Base-by-base conservation (phyloP, 2,329 filamentous ascomycete genomes). In the Diaporthe capsici region DNA sequence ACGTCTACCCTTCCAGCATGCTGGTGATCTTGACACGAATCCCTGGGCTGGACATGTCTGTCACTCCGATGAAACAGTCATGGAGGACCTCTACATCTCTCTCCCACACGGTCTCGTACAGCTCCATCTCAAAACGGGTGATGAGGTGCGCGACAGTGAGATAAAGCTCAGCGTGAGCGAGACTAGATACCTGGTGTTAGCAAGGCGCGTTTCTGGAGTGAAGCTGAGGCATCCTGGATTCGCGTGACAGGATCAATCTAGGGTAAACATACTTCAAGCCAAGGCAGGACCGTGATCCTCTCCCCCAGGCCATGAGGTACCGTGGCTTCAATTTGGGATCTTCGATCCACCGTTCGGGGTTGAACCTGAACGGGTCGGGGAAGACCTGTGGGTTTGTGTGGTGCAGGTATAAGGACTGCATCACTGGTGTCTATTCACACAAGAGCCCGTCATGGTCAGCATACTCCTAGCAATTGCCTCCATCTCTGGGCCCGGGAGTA, bases 301-400 rank as follows among this genome's bases (percentile, higher is more conserved):
- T n/a, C 9, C 65, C 65, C 9, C 51, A 70, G 12, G 17, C 44
- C 42, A 70, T 49, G 13, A 53, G 31, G 47, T 70, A 70, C 1
- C 28, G n/a, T 22, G 65, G 31, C 34, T 70, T 70, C 42, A 70
- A 44, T 17, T 28, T 34, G 22, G 65, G 65, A 4, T 70, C 47
- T 15, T 70, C n/a, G 22, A 70, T 17, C 65, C 65, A 70, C 25
- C 65, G 65, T n/a, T 70, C n/a, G 9, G 65, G 65, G 3, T 34
- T 28, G 65, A 70, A 70, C 2, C 3, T 34, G 44, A 12, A 53
- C 1, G 65, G 65, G 13, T 70, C 65, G 4, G 65, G 65, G 65
- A 70, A 70, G 31, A 70, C 34, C 15, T 25, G 13, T 13, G 65
- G 47, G 28, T 70, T 53, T 2, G 28, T 70, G 47, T 70, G 65